Evolutionary conservation across 1,284 basidiomycete species (phyloP), one percentile per base, ranked within the genome.

Genomic region (Coniferiporia weirii): DNA sequence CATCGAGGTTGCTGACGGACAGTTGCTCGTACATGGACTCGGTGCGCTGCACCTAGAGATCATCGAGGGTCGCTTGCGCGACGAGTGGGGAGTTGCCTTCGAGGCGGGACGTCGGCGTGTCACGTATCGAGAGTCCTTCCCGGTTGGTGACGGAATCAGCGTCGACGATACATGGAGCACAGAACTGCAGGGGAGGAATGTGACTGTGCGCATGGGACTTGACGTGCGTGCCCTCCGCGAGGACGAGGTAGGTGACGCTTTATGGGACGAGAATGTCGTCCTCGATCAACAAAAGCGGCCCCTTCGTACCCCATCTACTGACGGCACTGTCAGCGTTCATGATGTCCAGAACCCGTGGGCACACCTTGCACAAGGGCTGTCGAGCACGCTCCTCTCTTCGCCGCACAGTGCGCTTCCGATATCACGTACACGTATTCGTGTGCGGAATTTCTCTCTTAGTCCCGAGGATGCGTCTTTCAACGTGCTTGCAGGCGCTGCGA

Each of bases 1-100:
- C 4, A 75, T 88, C 20, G 90, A 92, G 60, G 75, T 76, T 8
- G 84, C 89, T 57, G 91, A 94, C 62, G 91, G 91, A 0, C 92
- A 95, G 67, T 77, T 91, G 40, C 79, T 95, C 40, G 79, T 93
- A 1, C 89, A 93, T 64, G 92, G 92, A 3, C 82, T 95, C 57
- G 92, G 92, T 12, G 84, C 89, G 43, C 78, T 95, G 32, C 92
- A 95, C 69, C 79, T 95, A 6, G 93, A 95, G 70, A 94, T 95
- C 59, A 80, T 93, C 1, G 89, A 92, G 71, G 83, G 85, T 40
- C 79, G 93, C 27, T 74, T 95, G 35, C 77, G 77, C 56, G 84
- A 91, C 61, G 93, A 95, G 71, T 95, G 90, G 83, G 79, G 83
- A 32, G 91, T 79, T 17, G 78, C 82, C 45, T 93, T 91, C 63